Conservation (phyloP, 768 basidiomycete genomes). For the Melanogaster broomeanus region DNA sequence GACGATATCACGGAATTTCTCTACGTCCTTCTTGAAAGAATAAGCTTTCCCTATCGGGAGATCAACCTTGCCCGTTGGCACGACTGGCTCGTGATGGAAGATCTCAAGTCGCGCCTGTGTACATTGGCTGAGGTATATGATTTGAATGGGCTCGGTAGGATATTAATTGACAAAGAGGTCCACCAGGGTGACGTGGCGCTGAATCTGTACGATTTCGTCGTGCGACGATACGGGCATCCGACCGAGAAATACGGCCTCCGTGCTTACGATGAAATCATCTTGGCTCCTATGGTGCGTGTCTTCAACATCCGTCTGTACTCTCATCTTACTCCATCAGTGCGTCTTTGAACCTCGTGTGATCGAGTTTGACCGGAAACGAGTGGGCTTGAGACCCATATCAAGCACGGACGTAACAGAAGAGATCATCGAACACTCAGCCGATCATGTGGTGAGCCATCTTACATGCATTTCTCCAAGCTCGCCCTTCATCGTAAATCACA, state of each 20-base stretch:
- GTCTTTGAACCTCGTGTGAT: slow-evolving; percentile 93
- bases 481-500: slow-evolving; percentile 31
- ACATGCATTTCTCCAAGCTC: background rate
- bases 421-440: slow-evolving; percentile 56
- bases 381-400: slow-evolving; percentile 48
- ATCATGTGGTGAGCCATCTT: slow-evolving; percentile 48
- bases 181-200: slow-evolving; percentile 83
- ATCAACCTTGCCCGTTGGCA: slow-evolving; percentile 74
- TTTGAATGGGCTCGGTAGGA: slow-evolving; percentile 3
- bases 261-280: slow-evolving; percentile 92
- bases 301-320: too few species aligned
- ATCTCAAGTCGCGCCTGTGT: slow-evolving; percentile 82
- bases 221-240: slow-evolving; percentile 70
- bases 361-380: slow-evolving; percentile 79
- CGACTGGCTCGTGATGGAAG: slow-evolving; percentile 92
- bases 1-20: slow-evolving; percentile 95
- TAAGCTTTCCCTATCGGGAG: slow-evolving; percentile 87
- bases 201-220: slow-evolving; percentile 88
- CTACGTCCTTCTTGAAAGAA: slow-evolving; percentile 73
- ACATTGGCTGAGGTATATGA: slow-evolving; percentile 81
- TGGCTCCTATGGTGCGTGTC: slow-evolving; percentile 84
- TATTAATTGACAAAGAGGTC: slow-evolving; percentile 5
- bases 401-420: slow-evolving; percentile 73
- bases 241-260: slow-evolving; percentile 89
- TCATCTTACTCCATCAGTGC: too few species aligned